Base-by-base conservation (phyloP, 164 flowering plant species). In the Magnolia changhungtana region DNA sequence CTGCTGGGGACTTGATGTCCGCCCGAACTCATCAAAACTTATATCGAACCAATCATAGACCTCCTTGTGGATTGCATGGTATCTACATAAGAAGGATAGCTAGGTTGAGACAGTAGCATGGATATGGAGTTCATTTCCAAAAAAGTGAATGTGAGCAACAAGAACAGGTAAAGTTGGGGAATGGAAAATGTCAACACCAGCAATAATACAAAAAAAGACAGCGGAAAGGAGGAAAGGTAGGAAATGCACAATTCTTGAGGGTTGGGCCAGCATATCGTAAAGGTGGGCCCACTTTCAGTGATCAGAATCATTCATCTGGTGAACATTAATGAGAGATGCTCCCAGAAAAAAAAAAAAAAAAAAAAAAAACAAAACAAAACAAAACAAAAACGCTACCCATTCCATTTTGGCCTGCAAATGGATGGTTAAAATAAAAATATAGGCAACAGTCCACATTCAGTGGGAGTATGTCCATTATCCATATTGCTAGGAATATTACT, bases 21-120 rank as follows among this genome's bases (percentile, higher is more conserved):
- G 92, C 9, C 98, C 99, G 84, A 96, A 96, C 78, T 92, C 81
- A 84, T 96, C 99, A 79, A 94, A 96, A 78, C 94, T 88, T 68
- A 96, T 96, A 74, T 88, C 79, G 65, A 96, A 96, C 99, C 99
- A 96, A 0, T 92, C 74, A 75, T 96, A 94, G 2, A 96, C 93
- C 59, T 91, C 88, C 79, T 79, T 94, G 81, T 96, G 99, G 82
- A 96, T 88, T 2, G 87, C 93, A 81, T 94, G 89, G 77, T 96
- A 96, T 71, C 99, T 96, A 74, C 31, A 83, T 24, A 76, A 21
- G 45, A 50, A 9, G 14, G 67, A 61, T 10, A 49, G 19, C 72
- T 18, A 49, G 58, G 45, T 70, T 50, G 55, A 70, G 24, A 55
- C 31, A 37, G 67, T 18, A 1, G 29, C 31, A 50, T 71, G 16